These are phyloP conservation scores for Monilinia vaccinii-corymbosi DNA, from an alignment of 2,329 filamentous ascomycete genomes.

Conservation along the genomic window DNA sequence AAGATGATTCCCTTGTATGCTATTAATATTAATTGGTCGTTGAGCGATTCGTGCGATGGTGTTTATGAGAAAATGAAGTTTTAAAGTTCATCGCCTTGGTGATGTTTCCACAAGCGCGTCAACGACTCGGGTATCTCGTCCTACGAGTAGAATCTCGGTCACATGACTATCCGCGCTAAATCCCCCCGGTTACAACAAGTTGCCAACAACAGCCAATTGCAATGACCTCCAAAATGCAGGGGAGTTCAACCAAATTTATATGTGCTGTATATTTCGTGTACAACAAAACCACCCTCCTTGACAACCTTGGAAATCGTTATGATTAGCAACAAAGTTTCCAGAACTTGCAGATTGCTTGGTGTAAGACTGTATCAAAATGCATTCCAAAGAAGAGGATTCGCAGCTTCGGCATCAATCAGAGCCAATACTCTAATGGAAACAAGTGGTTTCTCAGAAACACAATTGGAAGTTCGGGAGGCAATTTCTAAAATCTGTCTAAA, in stretches of 20 bases:
- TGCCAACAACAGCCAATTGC: neutral
- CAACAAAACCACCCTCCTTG: neutral
- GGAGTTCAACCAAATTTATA: neutral
- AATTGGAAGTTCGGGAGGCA: slow-evolving; percentile 63
- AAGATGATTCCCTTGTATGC: slow-evolving; percentile 20
- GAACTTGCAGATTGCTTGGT: neutral
- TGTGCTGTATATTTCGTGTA: neutral
- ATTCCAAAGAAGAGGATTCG: slow-evolving; percentile 14
- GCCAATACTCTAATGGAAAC: slow-evolving; percentile 54
- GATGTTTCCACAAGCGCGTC: slow-evolving; percentile 11
- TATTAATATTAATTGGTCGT: neutral
- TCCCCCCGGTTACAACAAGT: neutral
- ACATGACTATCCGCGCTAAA: neutral
- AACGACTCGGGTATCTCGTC: neutral
- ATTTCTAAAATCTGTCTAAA: slow-evolving; percentile 58
- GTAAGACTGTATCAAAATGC: neutral
- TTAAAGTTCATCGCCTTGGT: slow-evolving; percentile 11
- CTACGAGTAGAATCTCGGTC: neutral
- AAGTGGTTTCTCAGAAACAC: slow-evolving; percentile 62
- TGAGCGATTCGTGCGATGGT: slow-evolving; percentile 9
- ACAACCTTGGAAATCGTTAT: neutral
- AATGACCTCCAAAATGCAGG: no score
- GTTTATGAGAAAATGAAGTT: slow-evolving; percentile 12
- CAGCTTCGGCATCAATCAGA: slow-evolving; percentile 13
- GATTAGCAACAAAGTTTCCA: neutral